Evolutionary conservation across 176 grass and related monocot genomes (phyloP).

Genomic region (Oryza meridionalis): DNA sequence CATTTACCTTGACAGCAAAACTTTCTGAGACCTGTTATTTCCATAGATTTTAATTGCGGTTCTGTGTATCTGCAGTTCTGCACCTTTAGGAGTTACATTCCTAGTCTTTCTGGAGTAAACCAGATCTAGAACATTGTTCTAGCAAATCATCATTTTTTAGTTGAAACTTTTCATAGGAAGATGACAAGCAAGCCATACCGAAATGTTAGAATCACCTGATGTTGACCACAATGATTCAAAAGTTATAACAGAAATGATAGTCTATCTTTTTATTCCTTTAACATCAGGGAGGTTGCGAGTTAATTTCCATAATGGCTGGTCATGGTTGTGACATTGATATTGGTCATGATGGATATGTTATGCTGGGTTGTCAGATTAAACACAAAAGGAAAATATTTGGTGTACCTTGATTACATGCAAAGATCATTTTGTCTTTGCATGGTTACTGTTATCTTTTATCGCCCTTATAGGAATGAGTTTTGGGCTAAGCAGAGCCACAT

Average conservation of each 20-base stretch:
- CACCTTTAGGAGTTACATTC: neutral
- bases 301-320: slow-evolving; percentile 9
- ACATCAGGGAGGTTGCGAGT: neutral
- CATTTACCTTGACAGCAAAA: neutral
- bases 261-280: neutral
- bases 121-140: neutral
- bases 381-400: neutral
- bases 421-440: neutral
- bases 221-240: neutral
- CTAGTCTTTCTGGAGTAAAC: neutral
- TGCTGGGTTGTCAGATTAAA: slow-evolving; percentile 8
- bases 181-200: neutral
- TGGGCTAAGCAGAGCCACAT: neutral
- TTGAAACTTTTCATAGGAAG: slow-evolving; percentile 10
- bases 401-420: neutral
- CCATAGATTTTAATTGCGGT: neutral
- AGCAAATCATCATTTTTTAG: neutral
- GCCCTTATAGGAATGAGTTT: neutral
- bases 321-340: neutral
- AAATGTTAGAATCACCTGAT: neutral
- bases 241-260: neutral
- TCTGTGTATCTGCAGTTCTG: neutral
- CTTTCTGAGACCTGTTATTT: neutral
- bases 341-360: neutral
- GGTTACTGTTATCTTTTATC: neutral